These are phyloP conservation scores for Rhizopogon vesiculosus DNA, from an alignment of 768 basidiomycete genomes.

Conservation along the genomic window DNA sequence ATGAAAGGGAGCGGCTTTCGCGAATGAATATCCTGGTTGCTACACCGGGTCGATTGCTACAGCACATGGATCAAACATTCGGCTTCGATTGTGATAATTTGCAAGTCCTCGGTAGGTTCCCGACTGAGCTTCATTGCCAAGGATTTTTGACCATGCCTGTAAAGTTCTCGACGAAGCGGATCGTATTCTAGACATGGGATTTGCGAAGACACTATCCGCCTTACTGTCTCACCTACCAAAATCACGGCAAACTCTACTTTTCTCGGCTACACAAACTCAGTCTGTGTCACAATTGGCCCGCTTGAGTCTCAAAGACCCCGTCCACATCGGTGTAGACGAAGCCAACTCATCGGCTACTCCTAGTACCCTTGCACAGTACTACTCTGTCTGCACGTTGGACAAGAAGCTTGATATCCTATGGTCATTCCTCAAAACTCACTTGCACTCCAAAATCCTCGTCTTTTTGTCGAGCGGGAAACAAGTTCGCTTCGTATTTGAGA, in stretches of 20 bases:
- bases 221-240: slow-evolving; percentile 89
- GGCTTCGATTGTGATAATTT: slow-evolving; percentile 90
- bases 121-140: not conserved
- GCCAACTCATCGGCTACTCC: slow-evolving; percentile 54
- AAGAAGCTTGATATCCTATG: slow-evolving; percentile 88
- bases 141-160: slow-evolving; percentile 20
- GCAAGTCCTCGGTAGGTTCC: slow-evolving; percentile 76
- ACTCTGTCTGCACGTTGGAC: slow-evolving; percentile 78
- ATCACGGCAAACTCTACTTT: slow-evolving; percentile 90
- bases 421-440: slow-evolving; percentile 92
- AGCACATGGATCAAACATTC: slow-evolving; percentile 98
- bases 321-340: slow-evolving; percentile 61
- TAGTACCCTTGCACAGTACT: slow-evolving; percentile 81
- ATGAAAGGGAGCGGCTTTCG: slow-evolving; percentile 81
- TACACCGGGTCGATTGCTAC: slow-evolving; percentile 89
- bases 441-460: slow-evolving; percentile 87
- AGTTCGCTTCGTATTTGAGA: slow-evolving; percentile 94
- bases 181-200: slow-evolving; percentile 95
- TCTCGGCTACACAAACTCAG: slow-evolving; percentile 94
- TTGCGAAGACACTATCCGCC: slow-evolving; percentile 82
- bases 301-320: slow-evolving; percentile 80
- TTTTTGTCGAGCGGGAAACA: slow-evolving; percentile 96
- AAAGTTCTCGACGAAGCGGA: slow-evolving; percentile 93
- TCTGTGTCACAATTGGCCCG: slow-evolving; percentile 87
- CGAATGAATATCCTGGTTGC: slow-evolving; percentile 99